Evolutionary conservation across 331 rosid species (phyloP), one percentile per base, ranked within the genome.

Genomic region (Malus hybrid): DNA sequence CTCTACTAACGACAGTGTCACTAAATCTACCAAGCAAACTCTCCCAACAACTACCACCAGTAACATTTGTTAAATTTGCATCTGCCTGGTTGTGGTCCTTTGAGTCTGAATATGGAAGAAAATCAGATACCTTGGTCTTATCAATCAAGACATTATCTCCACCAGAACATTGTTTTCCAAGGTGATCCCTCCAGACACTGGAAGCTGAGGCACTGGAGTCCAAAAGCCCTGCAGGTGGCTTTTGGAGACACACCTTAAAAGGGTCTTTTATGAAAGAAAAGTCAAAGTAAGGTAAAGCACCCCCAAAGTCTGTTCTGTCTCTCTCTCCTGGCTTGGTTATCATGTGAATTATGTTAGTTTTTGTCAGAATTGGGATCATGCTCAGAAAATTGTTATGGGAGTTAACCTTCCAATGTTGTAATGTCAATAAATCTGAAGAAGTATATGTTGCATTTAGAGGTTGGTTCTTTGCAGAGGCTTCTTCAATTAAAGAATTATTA

Each of bases 21-120:
- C 80, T 68, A 61, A 87, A 86, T 67, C 82, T 76, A 76, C 90
- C 83, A 72, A 94, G 87, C 88, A 90, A 82, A 71, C 89, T 88
- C 78, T 87, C 96, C 99, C 99, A 92, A 82, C 82, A 86, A 85
- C 97, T 84, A 64, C 99, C 97, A 80, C 96, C 99, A 67, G 89
- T 86, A 78, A 69, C 84, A 79, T 72, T 70, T 32, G 79, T 77
- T 65, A 66, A 80, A 73, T 46, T 19, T 27, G 50, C n/a, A n/a
- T 70, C 71, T 76, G 66, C 83, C 48, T 65, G 73, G 48, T 75
- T 76, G 65, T 50, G 82, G 83, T 69, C 82, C 80, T 70, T 82
- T 60, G 44, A 62, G 39, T 80, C 79, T 63, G 78, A 77, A 60
- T 82, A 82, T 73, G 86, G 60, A 80, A 65, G 78, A 80, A 20